These are phyloP conservation scores for Taxillus chinensis DNA, from an alignment of 164 flowering plant species.

Conservation along the genomic window DNA sequence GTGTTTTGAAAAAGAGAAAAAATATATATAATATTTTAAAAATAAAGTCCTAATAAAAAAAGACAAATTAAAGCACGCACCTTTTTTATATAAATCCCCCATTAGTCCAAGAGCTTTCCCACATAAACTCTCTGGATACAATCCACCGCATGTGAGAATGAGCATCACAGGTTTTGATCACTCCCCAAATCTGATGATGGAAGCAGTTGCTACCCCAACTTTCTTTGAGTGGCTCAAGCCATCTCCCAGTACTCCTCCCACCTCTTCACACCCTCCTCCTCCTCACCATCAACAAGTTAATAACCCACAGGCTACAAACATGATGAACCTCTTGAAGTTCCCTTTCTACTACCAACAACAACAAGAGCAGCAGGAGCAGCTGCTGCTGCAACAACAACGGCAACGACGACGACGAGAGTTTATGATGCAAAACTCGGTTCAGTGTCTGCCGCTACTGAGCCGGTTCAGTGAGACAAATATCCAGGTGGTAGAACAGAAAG, in stretches of 20 bases:
- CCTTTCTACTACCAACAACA: slow-evolving; percentile 22
- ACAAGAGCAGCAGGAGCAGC: not conserved
- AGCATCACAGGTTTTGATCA: too few relatives aligned
- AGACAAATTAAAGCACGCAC: slow-evolving; percentile 26
- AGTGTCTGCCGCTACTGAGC: slow-evolving; percentile 57
- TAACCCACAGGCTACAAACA: not conserved
- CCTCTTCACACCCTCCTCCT: slow-evolving; percentile 7
- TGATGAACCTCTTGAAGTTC: slow-evolving; percentile 11
- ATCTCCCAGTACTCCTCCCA: slow-evolving; percentile 16
- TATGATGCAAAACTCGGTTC: slow-evolving; percentile 14
- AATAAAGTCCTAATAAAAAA: slow-evolving; percentile 9
- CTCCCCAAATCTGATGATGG: too few relatives aligned
- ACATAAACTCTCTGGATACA: slow-evolving; percentile 26
- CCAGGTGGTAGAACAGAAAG: slow-evolving; percentile 24
- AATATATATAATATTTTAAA: not conserved
- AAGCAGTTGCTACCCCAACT: slow-evolving; percentile 19
- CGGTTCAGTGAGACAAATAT: slow-evolving; percentile 28
- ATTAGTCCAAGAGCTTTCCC: slow-evolving; percentile 22
- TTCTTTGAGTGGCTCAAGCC: slow-evolving; percentile 87
- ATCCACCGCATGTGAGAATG: slow-evolving; percentile 12
- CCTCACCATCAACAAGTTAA: slow-evolving; percentile 6
- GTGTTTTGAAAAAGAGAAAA: slow-evolving; percentile 5
- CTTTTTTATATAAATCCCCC: slow-evolving; percentile 22
- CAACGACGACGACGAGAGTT: not conserved
- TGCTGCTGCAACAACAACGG: not conserved